phyloP scores from a whole-genome alignment of 1,284 basidiomycete genomes.

The Trichosporon coremiiforme region DNA sequence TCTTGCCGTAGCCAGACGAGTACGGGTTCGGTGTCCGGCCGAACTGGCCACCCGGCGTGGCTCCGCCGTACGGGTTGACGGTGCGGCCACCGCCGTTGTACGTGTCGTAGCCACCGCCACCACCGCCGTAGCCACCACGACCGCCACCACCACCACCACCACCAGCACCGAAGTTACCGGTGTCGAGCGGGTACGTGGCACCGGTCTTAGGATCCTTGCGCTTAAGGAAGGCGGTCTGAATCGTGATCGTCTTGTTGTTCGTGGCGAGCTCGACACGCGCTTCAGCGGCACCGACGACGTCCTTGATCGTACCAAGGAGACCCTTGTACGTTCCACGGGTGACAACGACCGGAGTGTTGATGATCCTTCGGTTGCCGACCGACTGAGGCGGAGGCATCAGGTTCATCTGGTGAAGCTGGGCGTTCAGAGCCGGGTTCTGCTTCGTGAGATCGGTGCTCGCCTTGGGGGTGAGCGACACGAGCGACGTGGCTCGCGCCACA shows the following conservation, averaged over 20 bases:
- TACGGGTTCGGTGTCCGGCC: slow-evolving; percentile 73
- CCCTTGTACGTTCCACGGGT: slow-evolving; percentile 90
- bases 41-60: slow-evolving; percentile 51
- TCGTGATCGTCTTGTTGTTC: slow-evolving; percentile 84
- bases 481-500: slow-evolving; percentile 70
- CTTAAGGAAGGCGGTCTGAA: slow-evolving; percentile 77
- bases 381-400: slow-evolving; percentile 61
- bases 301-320: slow-evolving; percentile 89
- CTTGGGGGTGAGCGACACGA: slow-evolving; percentile 83
- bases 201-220: slow-evolving; percentile 66
- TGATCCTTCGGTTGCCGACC: slow-evolving; percentile 71
- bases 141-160: slow-evolving; percentile 15
- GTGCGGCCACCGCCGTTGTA: slow-evolving; percentile 34
- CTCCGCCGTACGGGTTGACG: slow-evolving; percentile 47
- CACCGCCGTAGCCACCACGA: slow-evolving; percentile 31
- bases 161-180: slow-evolving; percentile 30
- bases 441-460: slow-evolving; percentile 78
- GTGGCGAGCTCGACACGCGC: slow-evolving; percentile 91
- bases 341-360: slow-evolving; percentile 78
- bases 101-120: slow-evolving; percentile 19
- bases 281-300: slow-evolving; percentile 77
- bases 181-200: slow-evolving; percentile 49
- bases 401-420: slow-evolving; percentile 57
- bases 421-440: slow-evolving; percentile 80
- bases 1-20: slow-evolving; percentile 59